A percentile compares a stretch with the other conserved stretches of the same genome.
These are phyloP conservation scores for Hypoxylon fuscum DNA, from an alignment of 495 filamentous ascomycete species.

Conservation along the genomic window DNA sequence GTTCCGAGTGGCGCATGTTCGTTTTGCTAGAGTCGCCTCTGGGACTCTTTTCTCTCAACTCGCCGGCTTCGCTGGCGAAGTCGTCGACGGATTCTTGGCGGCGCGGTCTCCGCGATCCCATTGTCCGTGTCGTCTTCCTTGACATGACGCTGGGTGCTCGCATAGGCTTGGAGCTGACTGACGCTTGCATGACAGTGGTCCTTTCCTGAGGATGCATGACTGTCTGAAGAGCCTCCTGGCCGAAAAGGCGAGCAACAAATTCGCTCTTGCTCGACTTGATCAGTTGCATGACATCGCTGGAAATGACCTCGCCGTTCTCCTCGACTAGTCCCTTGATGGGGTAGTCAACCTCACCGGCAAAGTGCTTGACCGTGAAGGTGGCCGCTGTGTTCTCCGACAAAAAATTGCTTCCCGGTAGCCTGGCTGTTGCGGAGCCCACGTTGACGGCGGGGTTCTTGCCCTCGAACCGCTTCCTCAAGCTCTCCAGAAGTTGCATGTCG, in stretches of 20 bases:
- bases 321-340: slow-evolving; percentile 84
- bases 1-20: slow-evolving; percentile 61
- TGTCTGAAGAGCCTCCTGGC: slow-evolving; percentile 89
- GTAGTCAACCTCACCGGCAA: slow-evolving; percentile 97
- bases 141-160: slow-evolving; percentile 93
- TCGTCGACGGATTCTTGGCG: slow-evolving; percentile 64
- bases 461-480: slow-evolving; percentile 89
- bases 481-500: slow-evolving; percentile 89
- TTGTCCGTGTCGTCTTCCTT: slow-evolving; percentile 58
- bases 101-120: slow-evolving; percentile 49
- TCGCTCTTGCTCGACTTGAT: slow-evolving; percentile 86
- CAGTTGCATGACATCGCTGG: slow-evolving; percentile 94
- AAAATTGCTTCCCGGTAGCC: slow-evolving; percentile 81
- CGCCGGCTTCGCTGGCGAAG: slow-evolving; percentile 54
- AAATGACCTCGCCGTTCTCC: slow-evolving; percentile 95
- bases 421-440: slow-evolving; percentile 72
- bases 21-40: slow-evolving; percentile 40
- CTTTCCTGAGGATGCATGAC: slow-evolving; percentile 90
- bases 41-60: slow-evolving; percentile 38
- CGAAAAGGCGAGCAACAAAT: slow-evolving; percentile 89
- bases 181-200: slow-evolving; percentile 92
- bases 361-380: slow-evolving; percentile 91
- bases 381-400: slow-evolving; percentile 77
- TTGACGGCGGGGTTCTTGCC: slow-evolving; percentile 90
- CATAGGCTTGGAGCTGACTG: slow-evolving; percentile 91